A percentile compares a stretch with the other conserved stretches of the same genome.
Evolutionary conservation across 192 early-diverging fungal genomes (phyloP).

Genomic region (Entomortierella beljakovae): DNA sequence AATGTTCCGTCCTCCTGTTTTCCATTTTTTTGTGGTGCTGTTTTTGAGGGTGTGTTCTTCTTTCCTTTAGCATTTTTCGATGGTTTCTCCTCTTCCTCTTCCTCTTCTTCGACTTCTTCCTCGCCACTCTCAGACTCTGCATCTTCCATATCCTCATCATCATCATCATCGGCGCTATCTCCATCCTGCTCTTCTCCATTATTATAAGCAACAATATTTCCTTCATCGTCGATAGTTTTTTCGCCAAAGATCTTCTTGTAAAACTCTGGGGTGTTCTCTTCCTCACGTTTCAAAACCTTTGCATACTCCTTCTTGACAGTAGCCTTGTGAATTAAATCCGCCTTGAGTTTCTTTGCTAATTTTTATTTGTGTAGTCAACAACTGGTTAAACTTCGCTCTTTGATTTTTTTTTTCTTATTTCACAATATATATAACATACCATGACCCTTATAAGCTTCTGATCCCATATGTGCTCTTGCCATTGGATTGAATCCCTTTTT

Average conservation of each 20-base stretch:
- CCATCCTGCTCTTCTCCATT: background rate
- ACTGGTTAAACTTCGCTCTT: no score
- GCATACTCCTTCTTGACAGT: conserved; percentile 55
- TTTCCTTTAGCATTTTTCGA: conserved; percentile 35
- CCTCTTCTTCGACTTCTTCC: conserved; percentile 20
- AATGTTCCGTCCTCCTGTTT: conserved; percentile 49
- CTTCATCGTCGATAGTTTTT: conserved; percentile 48
- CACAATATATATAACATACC: conserved; percentile 9
- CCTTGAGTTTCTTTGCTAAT: conserved; percentile 50
- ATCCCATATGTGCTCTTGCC: conserved; percentile 53
- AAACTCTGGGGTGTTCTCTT: conserved; percentile 42
- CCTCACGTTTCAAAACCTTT: conserved; percentile 44
- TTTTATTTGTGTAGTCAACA: background rate
- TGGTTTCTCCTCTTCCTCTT: conserved; percentile 17
- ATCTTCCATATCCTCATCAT: conserved; percentile 26
- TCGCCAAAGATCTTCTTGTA: conserved; percentile 56
- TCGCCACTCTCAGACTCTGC: conserved; percentile 12
- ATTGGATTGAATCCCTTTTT: conserved; percentile 50
- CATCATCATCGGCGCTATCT: conserved; percentile 5
- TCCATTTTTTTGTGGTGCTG: conserved; percentile 10
- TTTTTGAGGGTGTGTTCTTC: conserved; percentile 7
- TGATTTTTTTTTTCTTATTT: background rate
- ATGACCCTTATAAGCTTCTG: conserved; percentile 51
- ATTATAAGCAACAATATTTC: conserved; percentile 47
- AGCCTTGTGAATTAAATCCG: conserved; percentile 50